Base-by-base conservation (phyloP, 2,329 filamentous ascomycete genomes). In the Coniella vitis region DNA sequence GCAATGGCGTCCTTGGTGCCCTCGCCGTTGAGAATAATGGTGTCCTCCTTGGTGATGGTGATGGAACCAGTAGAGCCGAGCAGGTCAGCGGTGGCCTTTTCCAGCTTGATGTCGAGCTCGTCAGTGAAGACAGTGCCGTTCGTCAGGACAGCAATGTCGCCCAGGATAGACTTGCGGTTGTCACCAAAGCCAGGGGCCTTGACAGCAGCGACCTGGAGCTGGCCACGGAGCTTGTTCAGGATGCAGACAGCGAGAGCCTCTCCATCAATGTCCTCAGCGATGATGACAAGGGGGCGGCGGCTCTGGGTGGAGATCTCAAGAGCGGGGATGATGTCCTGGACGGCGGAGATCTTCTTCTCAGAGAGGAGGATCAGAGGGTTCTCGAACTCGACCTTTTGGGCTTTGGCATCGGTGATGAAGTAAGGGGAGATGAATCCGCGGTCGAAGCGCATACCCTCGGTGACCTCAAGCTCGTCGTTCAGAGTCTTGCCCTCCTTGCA, bases 401-500 rank as follows among this genome's bases (percentile, higher is more conserved):
- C 72, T 85, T 98, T 98, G 81, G 90, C 76, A 65, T 98, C 93
- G 76, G 93, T 98, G 78, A 98, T 98, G 80, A 98, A 98, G 84
- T 98, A 98, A 61, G 93, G 90, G 21, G 93, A 98, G 67, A 95
- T 91, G 72, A 86, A 98, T 56, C 93, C 93, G 65, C 93, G 91
- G 81, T 98, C 93, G 75, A 98, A 98, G 71, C 93, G 90, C 93
- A 98, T 98, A 69, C 93, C 93, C 84, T 98, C 93, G 52, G 93
- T 98, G 55, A 98, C 84, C 76, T 98, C 93, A 49, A 98, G 86
- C 82, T 98, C 93, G 61, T 98, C 93, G 63, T 87, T 83, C 66
- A 95, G 85, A 53, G 93, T 97, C 86, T 97, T 98, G 68, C 93
- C 93, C 80, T 98, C 93, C 86, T 98, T 98, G 66, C 97, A 91